Conservation (phyloP, 2,329 filamentous ascomycete genomes). For the Fusarium pseudocircinatum region DNA sequence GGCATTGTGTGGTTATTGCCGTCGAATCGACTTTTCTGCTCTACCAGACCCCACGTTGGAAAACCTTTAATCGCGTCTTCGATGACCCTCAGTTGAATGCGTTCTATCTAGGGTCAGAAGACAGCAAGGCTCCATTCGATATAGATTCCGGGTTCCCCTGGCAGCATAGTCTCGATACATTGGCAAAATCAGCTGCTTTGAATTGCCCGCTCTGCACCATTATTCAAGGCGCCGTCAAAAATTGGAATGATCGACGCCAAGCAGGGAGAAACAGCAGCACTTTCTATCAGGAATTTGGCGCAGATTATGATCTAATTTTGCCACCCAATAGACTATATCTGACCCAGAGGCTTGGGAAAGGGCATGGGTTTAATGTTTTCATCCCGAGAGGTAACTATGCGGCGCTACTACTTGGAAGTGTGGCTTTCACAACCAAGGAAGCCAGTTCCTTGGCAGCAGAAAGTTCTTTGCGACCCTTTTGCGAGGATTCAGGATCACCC, state of each 20-base stretch:
- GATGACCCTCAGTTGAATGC: background rate
- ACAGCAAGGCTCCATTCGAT: rapidly evolving
- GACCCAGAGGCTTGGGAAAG: background rate
- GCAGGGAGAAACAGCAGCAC: background rate
- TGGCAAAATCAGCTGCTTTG: background rate
- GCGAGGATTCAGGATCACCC: rapidly evolving
- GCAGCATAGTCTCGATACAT: background rate
- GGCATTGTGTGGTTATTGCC: background rate
- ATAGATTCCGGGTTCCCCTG: rapidly evolving
- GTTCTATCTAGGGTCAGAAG: rapidly evolving
- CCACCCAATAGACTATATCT: background rate
- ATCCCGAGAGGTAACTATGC: rapidly evolving
- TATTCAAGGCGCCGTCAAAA: rapidly evolving
- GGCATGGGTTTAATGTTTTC: rapidly evolving
- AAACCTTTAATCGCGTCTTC: rapidly evolving
- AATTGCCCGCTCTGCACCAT: background rate
- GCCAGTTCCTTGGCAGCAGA: rapidly evolving
- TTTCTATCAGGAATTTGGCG: too few species aligned
- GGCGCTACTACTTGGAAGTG: background rate
- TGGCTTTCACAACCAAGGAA: rapidly evolving
- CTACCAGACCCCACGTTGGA: rapidly evolving
- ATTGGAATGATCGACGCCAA: background rate
- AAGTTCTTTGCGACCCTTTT: rapidly evolving
- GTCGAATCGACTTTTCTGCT: background rate
- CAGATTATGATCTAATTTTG: too few species aligned